A percentile compares a stretch with the other conserved stretches of the same genome.
These are phyloP conservation scores for Strobilomyces confusus DNA, from an alignment of 768 basidiomycete genomes.

Conservation along the genomic window DNA sequence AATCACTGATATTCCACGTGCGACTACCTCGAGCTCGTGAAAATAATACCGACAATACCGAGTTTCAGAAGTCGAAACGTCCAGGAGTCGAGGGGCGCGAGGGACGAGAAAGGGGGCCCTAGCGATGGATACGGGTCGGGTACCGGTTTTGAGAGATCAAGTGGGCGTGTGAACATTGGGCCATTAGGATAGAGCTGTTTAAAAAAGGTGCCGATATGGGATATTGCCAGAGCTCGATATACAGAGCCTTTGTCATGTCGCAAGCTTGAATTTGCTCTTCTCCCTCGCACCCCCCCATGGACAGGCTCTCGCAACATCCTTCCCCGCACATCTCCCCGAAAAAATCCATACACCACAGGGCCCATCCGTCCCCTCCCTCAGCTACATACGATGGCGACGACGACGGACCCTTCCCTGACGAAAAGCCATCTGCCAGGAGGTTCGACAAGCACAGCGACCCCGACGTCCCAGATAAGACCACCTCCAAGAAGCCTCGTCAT, in stretches of 20 bases:
- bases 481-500: constrained; percentile 70
- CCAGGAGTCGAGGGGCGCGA: not conserved
- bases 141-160: constrained; percentile 6
- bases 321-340: constrained; percentile 14
- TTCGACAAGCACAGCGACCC: constrained; percentile 23
- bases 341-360: constrained; percentile 8
- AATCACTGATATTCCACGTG: constrained; percentile 25
- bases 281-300: constrained; percentile 26
- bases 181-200: constrained; percentile 29
- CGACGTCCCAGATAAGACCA: constrained; percentile 22
- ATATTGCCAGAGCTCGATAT: constrained; percentile 38
- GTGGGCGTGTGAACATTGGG: constrained; percentile 28
- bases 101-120: not conserved
- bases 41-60: not conserved
- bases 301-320: constrained; percentile 10
- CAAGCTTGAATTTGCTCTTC: constrained; percentile 33
- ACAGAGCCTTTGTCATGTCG: constrained; percentile 38
- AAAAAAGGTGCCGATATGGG: constrained; percentile 38
- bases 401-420: constrained; percentile 19
- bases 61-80: not conserved
- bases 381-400: constrained; percentile 20
- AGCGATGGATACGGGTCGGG: not conserved
- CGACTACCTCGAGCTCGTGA: constrained; percentile 10
- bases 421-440: constrained; percentile 23
- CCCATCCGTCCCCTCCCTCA: constrained; percentile 10